Evolutionary conservation across 139 green algal species (phyloP).

Genomic region (Picochlorum sp.): DNA sequence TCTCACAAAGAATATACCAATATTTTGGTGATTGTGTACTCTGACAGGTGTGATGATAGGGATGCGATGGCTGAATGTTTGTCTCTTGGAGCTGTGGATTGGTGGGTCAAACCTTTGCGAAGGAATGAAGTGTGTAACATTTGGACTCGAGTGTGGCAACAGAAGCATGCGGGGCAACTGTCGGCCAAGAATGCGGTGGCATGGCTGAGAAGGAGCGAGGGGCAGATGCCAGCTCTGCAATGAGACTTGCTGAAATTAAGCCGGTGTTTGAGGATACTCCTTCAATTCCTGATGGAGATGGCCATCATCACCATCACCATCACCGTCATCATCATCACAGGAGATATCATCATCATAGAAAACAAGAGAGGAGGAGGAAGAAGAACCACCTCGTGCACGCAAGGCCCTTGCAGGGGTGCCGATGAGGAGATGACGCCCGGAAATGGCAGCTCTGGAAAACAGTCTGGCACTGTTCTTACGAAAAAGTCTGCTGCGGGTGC

Average conservation of each 20-base stretch:
- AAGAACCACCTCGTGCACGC: no score
- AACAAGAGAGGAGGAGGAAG: no score
- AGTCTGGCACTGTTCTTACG: background rate
- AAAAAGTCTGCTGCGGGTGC: background rate
- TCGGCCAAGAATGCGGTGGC: no score
- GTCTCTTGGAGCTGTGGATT: slow-evolving; percentile 74
- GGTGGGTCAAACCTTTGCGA: slow-evolving; percentile 74
- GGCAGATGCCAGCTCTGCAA: slow-evolving; percentile 34
- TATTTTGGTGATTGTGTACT: slow-evolving; percentile 60
- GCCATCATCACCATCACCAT: slow-evolving; percentile 1
- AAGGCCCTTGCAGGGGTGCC: no score
- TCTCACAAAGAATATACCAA: slow-evolving; percentile 15
- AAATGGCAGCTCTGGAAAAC: no score
- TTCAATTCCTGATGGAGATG: background rate
- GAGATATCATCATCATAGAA: background rate
- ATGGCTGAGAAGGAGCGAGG: slow-evolving; percentile 11
- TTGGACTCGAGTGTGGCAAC: slow-evolving; percentile 77
- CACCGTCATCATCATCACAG: background rate
- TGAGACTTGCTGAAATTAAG: background rate
- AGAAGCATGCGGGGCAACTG: slow-evolving; percentile 18
- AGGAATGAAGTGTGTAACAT: slow-evolving; percentile 76
- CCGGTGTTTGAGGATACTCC: background rate
- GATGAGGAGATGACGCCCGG: no score
- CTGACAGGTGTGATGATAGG: slow-evolving; percentile 41
- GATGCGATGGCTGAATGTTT: slow-evolving; percentile 65